Evolutionary conservation across 2,329 filamentous ascomycete genomes (phyloP), one percentile per base, ranked within the genome.

Genomic region (Pseudocercospora vitis): DNA sequence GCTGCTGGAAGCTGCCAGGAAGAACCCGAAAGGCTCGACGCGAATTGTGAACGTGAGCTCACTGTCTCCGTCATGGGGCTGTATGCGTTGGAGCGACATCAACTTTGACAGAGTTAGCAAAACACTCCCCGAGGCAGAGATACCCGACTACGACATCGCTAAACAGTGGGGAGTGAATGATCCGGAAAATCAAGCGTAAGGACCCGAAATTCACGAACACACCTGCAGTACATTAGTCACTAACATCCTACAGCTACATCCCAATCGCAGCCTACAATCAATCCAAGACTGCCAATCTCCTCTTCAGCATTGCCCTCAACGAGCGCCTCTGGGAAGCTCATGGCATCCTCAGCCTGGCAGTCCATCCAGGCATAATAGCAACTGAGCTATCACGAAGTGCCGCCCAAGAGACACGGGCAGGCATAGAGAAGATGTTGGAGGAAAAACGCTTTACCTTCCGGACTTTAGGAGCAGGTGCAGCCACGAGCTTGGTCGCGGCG

Each of bases 1-100:
- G 47, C 19, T 50, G 18, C n/a, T 50, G 29, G 35, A 32, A 8
- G 31, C 47, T 11, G 48, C 56, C 18, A 26, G 59, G 60, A n/a
- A 44, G 52, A 21, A 33, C 48, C 18, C 57, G 56, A 39, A 48
- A 28, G 42, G 39, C 16, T 32, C 23, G 11, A 48, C 11, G 19
- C 55, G 44, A 57, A 46, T 45, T 48, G 59, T 50, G 18, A 58
- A 57, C 26, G 49, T 51, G 29, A 59, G 59, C 16, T 60, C 61
- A n/a, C 19, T 37, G 7, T 69, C 70, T 3, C 67, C 68, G 1
- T 32, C 23, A 1, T 2, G 58, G 2, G 52, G n/a, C 16, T 37
- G 61, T 2, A 69, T 71, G 55, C 64, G 71, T 3, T 73, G 69
- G 69, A 70, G 67, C 55, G 71, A 73, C 33, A 48, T 64, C n/a